A percentile compares a stretch with the other conserved stretches of the same genome.
Evolutionary conservation across 345 rosid genomes (phyloP).

Genomic region (Clausena lansium): DNA sequence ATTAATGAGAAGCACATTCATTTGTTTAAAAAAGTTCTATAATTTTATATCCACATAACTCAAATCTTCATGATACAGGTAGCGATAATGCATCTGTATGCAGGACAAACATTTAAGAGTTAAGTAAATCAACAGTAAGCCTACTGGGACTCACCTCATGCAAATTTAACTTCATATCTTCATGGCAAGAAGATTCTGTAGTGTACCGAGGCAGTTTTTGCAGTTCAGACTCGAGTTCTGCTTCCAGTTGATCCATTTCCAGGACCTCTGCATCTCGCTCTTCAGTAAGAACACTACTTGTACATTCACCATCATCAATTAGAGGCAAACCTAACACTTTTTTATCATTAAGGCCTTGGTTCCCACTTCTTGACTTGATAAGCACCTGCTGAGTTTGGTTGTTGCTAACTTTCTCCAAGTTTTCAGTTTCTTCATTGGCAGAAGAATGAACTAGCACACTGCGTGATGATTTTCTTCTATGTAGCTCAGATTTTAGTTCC

Average conservation of each 20-base stretch:
- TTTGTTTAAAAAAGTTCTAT: not conserved
- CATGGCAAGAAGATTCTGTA: slow-evolving; percentile 20
- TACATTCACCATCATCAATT: slow-evolving; percentile 55
- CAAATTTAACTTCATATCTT: slow-evolving; percentile 11
- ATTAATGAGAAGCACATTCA: not conserved
- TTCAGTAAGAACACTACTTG: slow-evolving; percentile 81
- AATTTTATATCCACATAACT: not conserved
- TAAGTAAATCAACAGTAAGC: slow-evolving; percentile 4
- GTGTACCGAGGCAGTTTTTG: slow-evolving; percentile 55
- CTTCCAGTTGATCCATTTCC: slow-evolving; percentile 75
- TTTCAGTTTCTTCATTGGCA: slow-evolving; percentile 20
- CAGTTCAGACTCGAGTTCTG: slow-evolving; percentile 80
- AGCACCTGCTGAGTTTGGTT: slow-evolving; percentile 19
- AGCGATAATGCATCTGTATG: not conserved
- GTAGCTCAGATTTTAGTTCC: slow-evolving; percentile 66
- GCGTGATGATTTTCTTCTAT: slow-evolving; percentile 43
- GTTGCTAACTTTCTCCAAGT: slow-evolving; percentile 21
- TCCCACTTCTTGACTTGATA: slow-evolving; percentile 23
- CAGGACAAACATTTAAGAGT: not conserved
- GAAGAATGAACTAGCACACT: slow-evolving; percentile 21
- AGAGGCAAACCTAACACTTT: slow-evolving; percentile 21
- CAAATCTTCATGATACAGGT: not conserved
- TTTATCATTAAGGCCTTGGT: slow-evolving; percentile 24
- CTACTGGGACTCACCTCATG: slow-evolving; percentile 40
- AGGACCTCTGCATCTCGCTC: slow-evolving; percentile 53